These are phyloP conservation scores for Dothistroma pini DNA, from an alignment of 2,329 filamentous ascomycete species.

Conservation along the genomic window DNA sequence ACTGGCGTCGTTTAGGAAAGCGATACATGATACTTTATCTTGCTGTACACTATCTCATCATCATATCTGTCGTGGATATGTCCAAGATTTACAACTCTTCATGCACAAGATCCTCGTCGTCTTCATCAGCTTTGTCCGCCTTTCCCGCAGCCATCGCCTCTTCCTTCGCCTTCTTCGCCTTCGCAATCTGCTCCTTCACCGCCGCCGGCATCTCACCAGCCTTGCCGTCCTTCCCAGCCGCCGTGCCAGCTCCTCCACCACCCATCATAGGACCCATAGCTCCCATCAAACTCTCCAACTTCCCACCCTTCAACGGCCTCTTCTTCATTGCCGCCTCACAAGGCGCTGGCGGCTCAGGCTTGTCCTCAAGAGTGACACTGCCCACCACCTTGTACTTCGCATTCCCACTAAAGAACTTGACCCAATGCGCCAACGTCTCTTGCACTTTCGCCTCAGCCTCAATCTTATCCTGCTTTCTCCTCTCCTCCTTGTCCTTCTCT, in stretches of 20 bases:
- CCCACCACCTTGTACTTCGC: conserved; percentile 29
- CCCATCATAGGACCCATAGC: conserved; percentile 16
- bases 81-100: conserved; percentile 12
- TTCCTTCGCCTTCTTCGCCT: conserved; percentile 15
- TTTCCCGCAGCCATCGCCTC: background rate
- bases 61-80: background rate
- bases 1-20: background rate
- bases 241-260: conserved; percentile 9
- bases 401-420: conserved; percentile 45
- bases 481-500: conserved; percentile 19
- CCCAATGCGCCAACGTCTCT: conserved; percentile 59
- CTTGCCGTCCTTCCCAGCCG: background rate
- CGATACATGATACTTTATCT: background rate
- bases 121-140: conserved; percentile 9
- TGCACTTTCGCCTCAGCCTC: conserved; percentile 61
- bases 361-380: conserved; percentile 23
- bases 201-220: conserved; percentile 21
- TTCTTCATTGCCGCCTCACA: conserved; percentile 32
- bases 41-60: background rate
- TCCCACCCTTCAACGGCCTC: conserved; percentile 31
- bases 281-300: conserved; percentile 25
- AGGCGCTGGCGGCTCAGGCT: conserved; percentile 23
- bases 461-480: conserved; percentile 20
- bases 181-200: conserved; percentile 20
- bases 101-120: conserved; percentile 12